A percentile compares a stretch with the other conserved stretches of the same genome.
These are phyloP conservation scores for Quillaja saponaria DNA, from an alignment of 306 rosid genomes.

Conservation along the genomic window DNA sequence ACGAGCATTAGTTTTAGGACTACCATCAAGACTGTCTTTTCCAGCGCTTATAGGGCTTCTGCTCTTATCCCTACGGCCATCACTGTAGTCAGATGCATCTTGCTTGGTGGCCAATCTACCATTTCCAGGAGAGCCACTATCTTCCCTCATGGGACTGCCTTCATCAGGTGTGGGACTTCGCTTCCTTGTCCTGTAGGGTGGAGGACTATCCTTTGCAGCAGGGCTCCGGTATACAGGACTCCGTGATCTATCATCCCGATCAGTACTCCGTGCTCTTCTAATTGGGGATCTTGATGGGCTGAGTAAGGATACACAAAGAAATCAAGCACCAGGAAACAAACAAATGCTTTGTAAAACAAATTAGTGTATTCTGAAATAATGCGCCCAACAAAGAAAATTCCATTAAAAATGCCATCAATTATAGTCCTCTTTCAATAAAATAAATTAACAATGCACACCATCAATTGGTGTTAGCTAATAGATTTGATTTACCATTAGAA, in stretches of 20 bases:
- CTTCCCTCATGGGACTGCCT: conserved; percentile 47
- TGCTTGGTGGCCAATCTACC: conserved; percentile 34
- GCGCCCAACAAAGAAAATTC: background rate
- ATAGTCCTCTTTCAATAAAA: too few relatives aligned
- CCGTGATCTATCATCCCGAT: conserved; percentile 50
- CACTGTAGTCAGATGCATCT: conserved; percentile 59
- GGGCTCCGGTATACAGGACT: conserved; percentile 49
- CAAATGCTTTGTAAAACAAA: background rate
- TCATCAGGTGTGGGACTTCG: conserved; percentile 53
- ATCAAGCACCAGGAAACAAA: background rate
- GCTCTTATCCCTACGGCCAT: conserved; percentile 52
- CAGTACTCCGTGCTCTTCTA: conserved; percentile 54
- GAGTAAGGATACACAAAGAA: conserved; percentile 24
- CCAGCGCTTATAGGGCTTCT: conserved; percentile 58
- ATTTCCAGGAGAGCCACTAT: conserved; percentile 47
- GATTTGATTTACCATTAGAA: too few relatives aligned
- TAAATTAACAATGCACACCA: background rate
- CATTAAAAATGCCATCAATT: background rate
- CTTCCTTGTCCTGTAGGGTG: conserved; percentile 48
- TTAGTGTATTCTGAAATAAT: background rate
- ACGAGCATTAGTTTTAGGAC: conserved; percentile 52
- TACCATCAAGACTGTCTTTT: conserved; percentile 32
- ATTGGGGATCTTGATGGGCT: conserved; percentile 76
- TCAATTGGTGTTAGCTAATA: background rate
- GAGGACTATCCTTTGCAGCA: conserved; percentile 35